Evolutionary conservation across 208 protist species (phyloP).

Genomic region (Trichomonas tenax): DNA sequence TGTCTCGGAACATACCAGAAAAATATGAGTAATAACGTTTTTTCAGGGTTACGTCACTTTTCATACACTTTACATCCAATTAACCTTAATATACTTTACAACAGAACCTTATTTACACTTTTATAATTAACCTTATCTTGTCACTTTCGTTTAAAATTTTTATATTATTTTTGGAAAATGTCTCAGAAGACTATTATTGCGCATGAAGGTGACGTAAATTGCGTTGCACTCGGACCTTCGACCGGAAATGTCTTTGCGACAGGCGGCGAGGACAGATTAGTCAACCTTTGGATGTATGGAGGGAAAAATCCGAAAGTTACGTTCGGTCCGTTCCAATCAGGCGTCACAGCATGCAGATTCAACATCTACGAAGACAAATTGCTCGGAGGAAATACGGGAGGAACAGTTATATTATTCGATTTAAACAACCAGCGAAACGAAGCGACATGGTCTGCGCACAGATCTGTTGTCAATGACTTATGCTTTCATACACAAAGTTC

Average conservation of each 20-base stretch:
- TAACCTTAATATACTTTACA: no score
- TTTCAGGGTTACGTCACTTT: not conserved
- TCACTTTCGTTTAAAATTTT: no score
- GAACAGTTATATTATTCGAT: not conserved
- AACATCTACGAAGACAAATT: not conserved
- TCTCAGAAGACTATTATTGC: not conserved
- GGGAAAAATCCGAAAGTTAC: not conserved
- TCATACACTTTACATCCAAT: no score
- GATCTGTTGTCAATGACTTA: not conserved
- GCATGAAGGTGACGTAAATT: not conserved
- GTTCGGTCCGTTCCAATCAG: not conserved
- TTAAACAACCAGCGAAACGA: not conserved
- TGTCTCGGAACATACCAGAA: conserved; percentile 88
- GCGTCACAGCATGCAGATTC: not conserved
- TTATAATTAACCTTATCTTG: no score
- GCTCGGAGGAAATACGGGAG: not conserved
- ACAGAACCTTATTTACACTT: no score
- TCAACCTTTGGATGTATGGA: not conserved
- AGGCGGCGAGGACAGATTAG: not conserved
- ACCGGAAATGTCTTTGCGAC: not conserved
- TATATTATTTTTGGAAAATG: not conserved
- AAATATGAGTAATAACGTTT: not conserved
- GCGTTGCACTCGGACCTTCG: not conserved
- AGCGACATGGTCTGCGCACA: not conserved
- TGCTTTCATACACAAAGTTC: not conserved